Evolutionary conservation across 2,329 filamentous ascomycete genomes (phyloP).

Genomic region (Coniochaeta sp.): DNA sequence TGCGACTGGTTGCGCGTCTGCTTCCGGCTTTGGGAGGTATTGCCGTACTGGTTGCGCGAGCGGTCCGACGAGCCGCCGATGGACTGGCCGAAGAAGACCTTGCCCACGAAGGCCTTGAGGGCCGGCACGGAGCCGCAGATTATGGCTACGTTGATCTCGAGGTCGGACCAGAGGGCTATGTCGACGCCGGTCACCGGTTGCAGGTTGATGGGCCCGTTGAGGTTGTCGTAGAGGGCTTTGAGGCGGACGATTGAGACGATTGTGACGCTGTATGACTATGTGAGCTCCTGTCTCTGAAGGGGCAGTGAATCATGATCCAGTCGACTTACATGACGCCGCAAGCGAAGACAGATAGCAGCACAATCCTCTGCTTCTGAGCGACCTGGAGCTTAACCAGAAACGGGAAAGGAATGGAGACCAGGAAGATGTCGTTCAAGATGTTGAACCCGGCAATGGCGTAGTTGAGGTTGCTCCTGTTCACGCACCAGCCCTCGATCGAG

Average conservation of each 20-base stretch:
- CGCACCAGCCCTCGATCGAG: constrained; percentile 11
- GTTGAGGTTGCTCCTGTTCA: constrained; percentile 13
- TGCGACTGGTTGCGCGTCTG: not conserved
- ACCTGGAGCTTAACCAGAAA: constrained; percentile 24
- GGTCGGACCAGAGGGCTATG: constrained; percentile 18
- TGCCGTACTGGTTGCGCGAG: not conserved
- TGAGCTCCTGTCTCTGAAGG: not conserved
- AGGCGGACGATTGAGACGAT: constrained; percentile 12
- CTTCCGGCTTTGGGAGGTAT: not conserved
- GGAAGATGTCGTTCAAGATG: constrained; percentile 20
- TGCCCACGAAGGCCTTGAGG: constrained; percentile 30
- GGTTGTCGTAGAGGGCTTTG: constrained; percentile 8
- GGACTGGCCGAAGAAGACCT: constrained; percentile 20
- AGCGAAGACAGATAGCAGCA: constrained; percentile 28
- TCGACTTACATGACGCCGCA: constrained; percentile 13
- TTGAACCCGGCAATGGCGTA: constrained; percentile 21
- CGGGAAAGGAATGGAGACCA: constrained; percentile 18
- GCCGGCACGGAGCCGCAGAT: constrained; percentile 30
- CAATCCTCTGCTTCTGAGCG: constrained; percentile 30
- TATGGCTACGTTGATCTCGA: constrained; percentile 25
- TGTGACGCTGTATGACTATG: constrained; percentile 16
- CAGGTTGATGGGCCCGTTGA: not conserved
- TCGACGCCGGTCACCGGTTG: constrained; percentile 10
- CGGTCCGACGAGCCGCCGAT: not conserved
- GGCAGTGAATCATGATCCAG: not conserved